These are phyloP conservation scores for Aspergillus carbonarius DNA, from an alignment of 2,329 filamentous ascomycete genomes.

Conservation along the genomic window DNA sequence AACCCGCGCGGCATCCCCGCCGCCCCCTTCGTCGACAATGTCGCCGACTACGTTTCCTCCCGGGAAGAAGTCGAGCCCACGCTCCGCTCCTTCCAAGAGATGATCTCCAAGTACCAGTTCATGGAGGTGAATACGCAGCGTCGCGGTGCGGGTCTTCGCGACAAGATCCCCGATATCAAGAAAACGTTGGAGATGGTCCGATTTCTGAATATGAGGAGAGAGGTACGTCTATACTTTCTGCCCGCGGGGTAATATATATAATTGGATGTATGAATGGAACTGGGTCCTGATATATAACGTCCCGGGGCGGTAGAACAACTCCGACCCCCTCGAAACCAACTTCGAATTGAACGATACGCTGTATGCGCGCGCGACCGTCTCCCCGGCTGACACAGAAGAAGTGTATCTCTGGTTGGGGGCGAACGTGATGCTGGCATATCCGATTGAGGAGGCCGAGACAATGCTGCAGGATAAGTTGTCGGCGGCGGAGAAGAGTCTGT, in stretches of 20 bases:
- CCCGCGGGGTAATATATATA: no score
- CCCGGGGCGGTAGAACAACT: no score
- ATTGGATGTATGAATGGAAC: no score
- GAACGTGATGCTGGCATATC: slow-evolving; percentile 97
- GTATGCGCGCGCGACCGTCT: slow-evolving; percentile 81
- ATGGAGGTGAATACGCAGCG: slow-evolving; percentile 95
- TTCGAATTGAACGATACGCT: slow-evolving; percentile 97
- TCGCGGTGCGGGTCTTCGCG: slow-evolving; percentile 74
- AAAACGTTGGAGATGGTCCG: slow-evolving; percentile 91
- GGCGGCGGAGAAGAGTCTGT: slow-evolving; percentile 74
- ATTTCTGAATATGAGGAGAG: slow-evolving; percentile 76
- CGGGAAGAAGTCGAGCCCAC: slow-evolving; percentile 48
- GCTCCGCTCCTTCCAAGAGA: slow-evolving; percentile 48
- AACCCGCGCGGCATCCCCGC: slow-evolving; percentile 49
- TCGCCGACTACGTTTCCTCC: slow-evolving; percentile 47
- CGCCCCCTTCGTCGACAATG: slow-evolving; percentile 49
- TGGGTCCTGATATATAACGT: no score
- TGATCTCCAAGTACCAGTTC: slow-evolving; percentile 92
- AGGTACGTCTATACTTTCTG: slow-evolving; percentile 48
- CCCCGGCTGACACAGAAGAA: slow-evolving; percentile 70
- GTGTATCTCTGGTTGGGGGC: slow-evolving; percentile 98
- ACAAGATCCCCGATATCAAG: slow-evolving; percentile 96
- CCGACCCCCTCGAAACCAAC: slow-evolving; percentile 71
- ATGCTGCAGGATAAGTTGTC: slow-evolving; percentile 74
- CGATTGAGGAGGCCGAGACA: slow-evolving; percentile 79